Evolutionary conservation across 495 filamentous ascomycete species (phyloP).

Genomic region (Penicillium lagena): DNA sequence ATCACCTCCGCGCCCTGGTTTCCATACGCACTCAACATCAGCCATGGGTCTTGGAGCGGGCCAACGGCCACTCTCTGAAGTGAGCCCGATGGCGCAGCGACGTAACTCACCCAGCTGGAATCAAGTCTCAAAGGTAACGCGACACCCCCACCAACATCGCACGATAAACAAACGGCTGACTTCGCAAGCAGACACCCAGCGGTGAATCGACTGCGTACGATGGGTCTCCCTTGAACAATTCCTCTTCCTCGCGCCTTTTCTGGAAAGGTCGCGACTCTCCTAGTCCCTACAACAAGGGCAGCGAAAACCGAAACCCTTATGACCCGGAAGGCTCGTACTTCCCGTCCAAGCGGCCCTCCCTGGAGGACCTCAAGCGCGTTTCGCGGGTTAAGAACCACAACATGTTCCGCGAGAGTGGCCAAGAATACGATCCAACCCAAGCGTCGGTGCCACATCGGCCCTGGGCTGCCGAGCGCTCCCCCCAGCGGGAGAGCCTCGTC

Average conservation of each 20-base stretch:
- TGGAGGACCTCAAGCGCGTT: constrained; percentile 87
- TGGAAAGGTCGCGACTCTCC: constrained; percentile 72
- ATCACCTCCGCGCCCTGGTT: neutral
- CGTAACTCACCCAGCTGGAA: constrained; percentile 76
- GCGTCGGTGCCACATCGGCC: constrained; percentile 71
- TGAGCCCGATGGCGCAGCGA: constrained; percentile 50
- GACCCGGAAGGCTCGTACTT: constrained; percentile 57
- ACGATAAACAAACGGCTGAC: constrained; percentile 26
- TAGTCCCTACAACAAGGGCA: constrained; percentile 53
- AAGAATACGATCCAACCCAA: constrained; percentile 83
- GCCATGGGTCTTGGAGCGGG: constrained; percentile 19
- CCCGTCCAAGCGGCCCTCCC: constrained; percentile 71
- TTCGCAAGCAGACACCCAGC: constrained; percentile 34
- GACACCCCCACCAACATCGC: constrained; percentile 3
- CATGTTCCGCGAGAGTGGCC: constrained; percentile 84
- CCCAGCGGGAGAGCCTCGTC: constrained; percentile 55
- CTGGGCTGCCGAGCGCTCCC: constrained; percentile 53
- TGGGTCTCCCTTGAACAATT: constrained; percentile 58
- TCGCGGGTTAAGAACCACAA: constrained; percentile 95
- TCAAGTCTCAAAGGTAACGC: constrained; percentile 55
- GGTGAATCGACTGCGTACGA: constrained; percentile 72
- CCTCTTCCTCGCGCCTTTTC: constrained; percentile 71
- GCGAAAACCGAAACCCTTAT: constrained; percentile 61
- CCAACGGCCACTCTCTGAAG: constrained; percentile 47
- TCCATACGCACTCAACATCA: constrained; percentile 23